A percentile compares a stretch with the other conserved stretches of the same genome.
These are phyloP conservation scores for Xanthoparmelia taractica DNA, from an alignment of 495 filamentous ascomycete genomes.

Conservation along the genomic window DNA sequence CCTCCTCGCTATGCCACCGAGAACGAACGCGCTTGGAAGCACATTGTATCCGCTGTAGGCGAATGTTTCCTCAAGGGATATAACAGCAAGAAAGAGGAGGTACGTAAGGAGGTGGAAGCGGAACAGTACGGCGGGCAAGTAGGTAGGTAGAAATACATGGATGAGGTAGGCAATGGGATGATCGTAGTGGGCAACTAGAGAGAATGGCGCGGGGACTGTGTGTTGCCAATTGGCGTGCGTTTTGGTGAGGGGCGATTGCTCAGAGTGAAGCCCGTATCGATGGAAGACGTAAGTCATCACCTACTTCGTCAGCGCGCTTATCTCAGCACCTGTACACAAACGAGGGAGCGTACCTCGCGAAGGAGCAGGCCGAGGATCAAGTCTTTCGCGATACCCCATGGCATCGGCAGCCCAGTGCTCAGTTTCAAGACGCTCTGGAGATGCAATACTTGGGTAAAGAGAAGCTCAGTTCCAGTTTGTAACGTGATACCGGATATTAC, in stretches of 20 bases:
- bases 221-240: constrained; percentile 63
- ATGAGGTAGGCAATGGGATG: constrained; percentile 70
- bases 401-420: constrained; percentile 51
- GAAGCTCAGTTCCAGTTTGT: constrained; percentile 52
- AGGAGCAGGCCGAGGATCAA: constrained; percentile 42
- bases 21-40: constrained; percentile 61
- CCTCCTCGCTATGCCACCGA: constrained; percentile 66
- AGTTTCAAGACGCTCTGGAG: constrained; percentile 52
- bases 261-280: constrained; percentile 59
- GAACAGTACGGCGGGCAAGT: constrained; percentile 58
- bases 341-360: constrained; percentile 43
- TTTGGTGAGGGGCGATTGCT: constrained; percentile 28
- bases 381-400: constrained; percentile 52
- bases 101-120: constrained; percentile 74
- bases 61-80: constrained; percentile 70
- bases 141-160: constrained; percentile 61
- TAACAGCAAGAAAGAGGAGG: constrained; percentile 56
- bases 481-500: constrained; percentile 47
- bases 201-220: constrained; percentile 51
- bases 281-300: constrained; percentile 59
- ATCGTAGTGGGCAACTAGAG: constrained; percentile 66
- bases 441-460: constrained; percentile 43
- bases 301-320: constrained; percentile 26
- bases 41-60: constrained; percentile 69
- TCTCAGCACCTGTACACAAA: background rate